Percentiles rank a stretch among this genome's conserved stretches.
These are phyloP conservation scores for Daldinia concentrica DNA, from an alignment of 495 filamentous ascomycete genomes.

Conservation along the genomic window DNA sequence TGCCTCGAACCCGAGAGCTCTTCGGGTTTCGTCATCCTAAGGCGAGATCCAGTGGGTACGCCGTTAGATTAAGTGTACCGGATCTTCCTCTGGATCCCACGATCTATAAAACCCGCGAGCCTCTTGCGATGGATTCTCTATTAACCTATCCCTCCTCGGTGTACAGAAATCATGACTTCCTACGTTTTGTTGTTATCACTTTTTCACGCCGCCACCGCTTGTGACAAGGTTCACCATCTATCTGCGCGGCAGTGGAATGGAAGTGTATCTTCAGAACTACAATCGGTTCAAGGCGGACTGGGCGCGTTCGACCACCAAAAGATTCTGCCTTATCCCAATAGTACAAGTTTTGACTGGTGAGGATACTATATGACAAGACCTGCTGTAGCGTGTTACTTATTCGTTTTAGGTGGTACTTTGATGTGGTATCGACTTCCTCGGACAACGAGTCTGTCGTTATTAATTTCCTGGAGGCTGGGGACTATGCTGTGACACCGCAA, in stretches of 20 bases:
- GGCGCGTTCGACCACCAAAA: background rate
- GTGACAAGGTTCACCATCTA: background rate
- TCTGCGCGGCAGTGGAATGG: background rate
- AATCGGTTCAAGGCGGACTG: background rate
- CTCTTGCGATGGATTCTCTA: background rate
- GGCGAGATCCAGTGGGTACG: too few species aligned
- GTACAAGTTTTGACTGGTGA: background rate
- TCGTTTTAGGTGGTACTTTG: background rate
- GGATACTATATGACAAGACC: background rate
- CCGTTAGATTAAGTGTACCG: too few species aligned
- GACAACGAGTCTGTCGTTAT: background rate
- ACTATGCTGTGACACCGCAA: background rate
- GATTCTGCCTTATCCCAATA: background rate
- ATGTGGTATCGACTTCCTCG: background rate
- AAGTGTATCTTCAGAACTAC: background rate
- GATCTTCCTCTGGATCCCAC: background rate
- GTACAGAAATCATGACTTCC: background rate
- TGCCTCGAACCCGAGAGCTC: background rate
- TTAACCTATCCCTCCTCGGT: background rate
- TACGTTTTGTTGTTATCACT: background rate
- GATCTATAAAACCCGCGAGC: background rate
- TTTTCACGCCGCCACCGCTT: background rate
- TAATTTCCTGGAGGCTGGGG: background rate
- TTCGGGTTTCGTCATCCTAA: background rate
- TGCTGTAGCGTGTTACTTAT: background rate